Evolutionary conservation across 345 rosid genomes (phyloP).

Genomic region (Pelargonium nanum): DNA sequence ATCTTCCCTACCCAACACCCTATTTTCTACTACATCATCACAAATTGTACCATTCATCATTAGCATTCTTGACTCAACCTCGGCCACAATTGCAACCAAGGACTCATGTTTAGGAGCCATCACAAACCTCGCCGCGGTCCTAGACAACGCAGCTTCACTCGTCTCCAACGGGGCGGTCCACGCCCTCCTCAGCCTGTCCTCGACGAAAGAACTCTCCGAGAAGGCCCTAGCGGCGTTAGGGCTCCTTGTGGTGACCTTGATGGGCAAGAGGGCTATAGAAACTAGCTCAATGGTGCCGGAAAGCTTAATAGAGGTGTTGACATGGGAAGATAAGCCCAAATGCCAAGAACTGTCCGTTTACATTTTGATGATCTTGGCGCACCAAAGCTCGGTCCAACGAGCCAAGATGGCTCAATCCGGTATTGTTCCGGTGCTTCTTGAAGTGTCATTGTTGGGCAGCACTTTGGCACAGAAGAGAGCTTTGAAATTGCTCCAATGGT

Average conservation of each 20-base stretch:
- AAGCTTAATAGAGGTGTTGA: slow-evolving; percentile 57
- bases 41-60: slow-evolving; percentile 43
- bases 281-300: slow-evolving; percentile 40
- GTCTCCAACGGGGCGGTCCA: slow-evolving; percentile 41
- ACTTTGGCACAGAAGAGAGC: slow-evolving; percentile 81
- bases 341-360: slow-evolving; percentile 77
- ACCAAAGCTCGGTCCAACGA: slow-evolving; percentile 60
- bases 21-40: slow-evolving; percentile 35
- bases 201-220: slow-evolving; percentile 43
- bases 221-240: slow-evolving; percentile 67
- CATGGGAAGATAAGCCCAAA: slow-evolving; percentile 83
- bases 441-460: slow-evolving; percentile 60
- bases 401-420: slow-evolving; percentile 72
- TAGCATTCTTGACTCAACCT: slow-evolving; percentile 35
- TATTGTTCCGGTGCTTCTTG: slow-evolving; percentile 64
- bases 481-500: slow-evolving; percentile 74
- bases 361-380: slow-evolving; percentile 72
- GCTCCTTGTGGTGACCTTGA: slow-evolving; percentile 60
- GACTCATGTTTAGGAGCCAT: slow-evolving; percentile 46
- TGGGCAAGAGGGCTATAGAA: slow-evolving; percentile 72
- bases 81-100: slow-evolving; percentile 35
- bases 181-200: slow-evolving; percentile 36
- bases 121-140: slow-evolving; percentile 40
- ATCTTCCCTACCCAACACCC: slow-evolving; percentile 45
- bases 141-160: slow-evolving; percentile 58